Evolutionary conservation across 163 green algal species (phyloP).

Genomic region (Smithsoniella earleae): DNA sequence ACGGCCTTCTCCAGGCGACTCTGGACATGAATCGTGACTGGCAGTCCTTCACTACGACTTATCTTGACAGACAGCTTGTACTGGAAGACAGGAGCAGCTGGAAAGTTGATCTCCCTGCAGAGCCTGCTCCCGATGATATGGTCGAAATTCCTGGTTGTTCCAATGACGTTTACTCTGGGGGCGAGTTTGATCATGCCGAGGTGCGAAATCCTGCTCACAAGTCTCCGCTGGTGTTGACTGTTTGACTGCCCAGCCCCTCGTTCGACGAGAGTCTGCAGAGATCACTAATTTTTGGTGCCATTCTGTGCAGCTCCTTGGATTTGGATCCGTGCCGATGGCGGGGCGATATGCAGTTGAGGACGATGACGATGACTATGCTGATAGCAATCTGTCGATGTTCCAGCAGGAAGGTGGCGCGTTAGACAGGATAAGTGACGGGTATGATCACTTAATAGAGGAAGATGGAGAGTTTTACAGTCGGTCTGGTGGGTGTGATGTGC

Average conservation of each 20-base stretch:
- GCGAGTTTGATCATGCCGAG: slow-evolving; percentile 17
- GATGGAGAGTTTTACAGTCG: neutral
- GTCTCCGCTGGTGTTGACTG: neutral
- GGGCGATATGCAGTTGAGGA: slow-evolving; percentile 17
- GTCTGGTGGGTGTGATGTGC: neutral
- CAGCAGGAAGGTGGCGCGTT: neutral
- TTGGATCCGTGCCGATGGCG: slow-evolving; percentile 7
- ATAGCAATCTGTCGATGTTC: neutral
- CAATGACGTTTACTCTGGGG: neutral
- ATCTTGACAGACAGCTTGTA: slow-evolving; percentile 14
- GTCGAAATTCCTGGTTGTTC: neutral
- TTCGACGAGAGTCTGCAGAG: neutral
- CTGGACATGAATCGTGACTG: slow-evolving; percentile 30
- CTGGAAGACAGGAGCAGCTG: slow-evolving; percentile 20
- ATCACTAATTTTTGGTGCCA: neutral
- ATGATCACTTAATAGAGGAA: neutral
- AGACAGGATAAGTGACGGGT: neutral
- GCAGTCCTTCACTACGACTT: slow-evolving; percentile 7
- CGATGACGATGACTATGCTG: slow-evolving; percentile 17
- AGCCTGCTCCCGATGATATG: neutral
- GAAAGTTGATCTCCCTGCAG: slow-evolving; percentile 24
- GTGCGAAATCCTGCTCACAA: neutral
- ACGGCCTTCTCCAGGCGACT: slow-evolving; percentile 23
- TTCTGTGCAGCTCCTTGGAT: too few species aligned
- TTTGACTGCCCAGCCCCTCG: neutral